phyloP scores from a whole-genome alignment of 2,329 filamentous ascomycete species.

The Hymenoscyphus repandus region DNA sequence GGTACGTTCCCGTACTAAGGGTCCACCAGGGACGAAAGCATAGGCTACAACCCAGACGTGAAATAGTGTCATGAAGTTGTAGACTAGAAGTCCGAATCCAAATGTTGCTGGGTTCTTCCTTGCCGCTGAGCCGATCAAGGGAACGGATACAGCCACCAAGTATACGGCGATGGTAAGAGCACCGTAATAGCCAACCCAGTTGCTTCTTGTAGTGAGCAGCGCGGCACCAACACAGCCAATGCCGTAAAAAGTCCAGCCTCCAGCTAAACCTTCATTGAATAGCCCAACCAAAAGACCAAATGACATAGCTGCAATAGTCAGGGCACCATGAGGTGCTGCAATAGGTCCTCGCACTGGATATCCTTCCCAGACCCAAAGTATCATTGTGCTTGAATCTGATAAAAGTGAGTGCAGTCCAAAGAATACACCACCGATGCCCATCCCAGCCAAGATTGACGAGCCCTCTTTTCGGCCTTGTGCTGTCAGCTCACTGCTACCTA shows the following conservation, averaged over 20 bases:
- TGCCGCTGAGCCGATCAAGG: slow-evolving; percentile 70
- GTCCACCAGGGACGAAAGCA: slow-evolving; percentile 92
- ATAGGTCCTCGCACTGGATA: slow-evolving; percentile 86
- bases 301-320: slow-evolving; percentile 84
- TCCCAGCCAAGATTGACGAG: slow-evolving; percentile 64
- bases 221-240: slow-evolving; percentile 75
- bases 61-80: slow-evolving; percentile 93
- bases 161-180: slow-evolving; percentile 72
- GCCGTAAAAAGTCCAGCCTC: slow-evolving; percentile 75
- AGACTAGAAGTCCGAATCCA: slow-evolving; percentile 81
- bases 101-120: slow-evolving; percentile 75
- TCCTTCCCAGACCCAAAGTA: slow-evolving; percentile 96
- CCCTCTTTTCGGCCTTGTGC: slow-evolving; percentile 54
- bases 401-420: slow-evolving; percentile 90
- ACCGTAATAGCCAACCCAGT: slow-evolving; percentile 90
- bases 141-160: slow-evolving; percentile 71
- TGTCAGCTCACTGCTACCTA: slow-evolving; percentile 35
- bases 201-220: slow-evolving; percentile 66
- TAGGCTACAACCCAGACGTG: slow-evolving; percentile 99
- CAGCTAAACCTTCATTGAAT: slow-evolving; percentile 62
- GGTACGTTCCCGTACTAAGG: slow-evolving; percentile 85
- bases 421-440: slow-evolving; percentile 77
- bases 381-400: slow-evolving; percentile 98
- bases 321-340: slow-evolving; percentile 82
- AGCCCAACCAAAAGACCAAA: slow-evolving; percentile 72